These are phyloP conservation scores for Cordia subcordata DNA, from an alignment of 257 asterid species.

Conservation along the genomic window DNA sequence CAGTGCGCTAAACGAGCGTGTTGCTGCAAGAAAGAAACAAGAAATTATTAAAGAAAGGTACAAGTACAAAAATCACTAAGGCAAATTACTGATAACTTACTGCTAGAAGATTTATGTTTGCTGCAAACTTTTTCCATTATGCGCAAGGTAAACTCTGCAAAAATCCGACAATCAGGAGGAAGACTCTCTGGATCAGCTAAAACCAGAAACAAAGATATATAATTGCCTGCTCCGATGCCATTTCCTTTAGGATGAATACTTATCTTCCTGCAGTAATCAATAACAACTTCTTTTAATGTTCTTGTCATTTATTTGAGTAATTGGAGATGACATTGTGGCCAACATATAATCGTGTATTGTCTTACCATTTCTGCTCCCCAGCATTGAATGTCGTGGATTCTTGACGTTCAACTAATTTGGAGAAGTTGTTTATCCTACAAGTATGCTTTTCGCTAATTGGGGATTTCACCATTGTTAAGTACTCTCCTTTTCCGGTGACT, in stretches of 20 bases:
- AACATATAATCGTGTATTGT: too few relatives aligned
- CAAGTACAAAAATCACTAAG: too few relatives aligned
- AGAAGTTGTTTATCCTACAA: conserved; percentile 37
- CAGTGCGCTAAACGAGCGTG: conserved; percentile 51
- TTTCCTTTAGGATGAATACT: conserved; percentile 55
- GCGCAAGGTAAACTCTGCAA: conserved; percentile 52
- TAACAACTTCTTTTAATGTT: not conserved
- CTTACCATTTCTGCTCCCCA: conserved; percentile 48
- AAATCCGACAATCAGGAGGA: conserved; percentile 33
- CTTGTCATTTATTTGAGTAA: too few relatives aligned
- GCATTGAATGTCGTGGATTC: conserved; percentile 52
- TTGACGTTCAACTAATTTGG: conserved; percentile 22
- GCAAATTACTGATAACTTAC: conserved; percentile 22
- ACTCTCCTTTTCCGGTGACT: conserved; percentile 37
- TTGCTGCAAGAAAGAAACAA: conserved; percentile 37
- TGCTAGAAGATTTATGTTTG: conserved; percentile 36
- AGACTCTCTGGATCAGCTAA: conserved; percentile 48
- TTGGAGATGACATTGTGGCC: not conserved
- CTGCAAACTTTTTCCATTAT: conserved; percentile 41
- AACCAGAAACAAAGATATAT: conserved; percentile 49
- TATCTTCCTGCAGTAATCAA: conserved; percentile 45
- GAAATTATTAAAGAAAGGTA: not conserved
- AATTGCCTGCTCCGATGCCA: conserved; percentile 42
- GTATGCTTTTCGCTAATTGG: conserved; percentile 33
- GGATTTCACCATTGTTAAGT: conserved; percentile 51